Percentiles rank a stretch among this genome's conserved stretches.
phyloP scores from a whole-genome alignment of 2,329 filamentous ascomycete species.

The Myriosclerotinia scirpicola region DNA sequence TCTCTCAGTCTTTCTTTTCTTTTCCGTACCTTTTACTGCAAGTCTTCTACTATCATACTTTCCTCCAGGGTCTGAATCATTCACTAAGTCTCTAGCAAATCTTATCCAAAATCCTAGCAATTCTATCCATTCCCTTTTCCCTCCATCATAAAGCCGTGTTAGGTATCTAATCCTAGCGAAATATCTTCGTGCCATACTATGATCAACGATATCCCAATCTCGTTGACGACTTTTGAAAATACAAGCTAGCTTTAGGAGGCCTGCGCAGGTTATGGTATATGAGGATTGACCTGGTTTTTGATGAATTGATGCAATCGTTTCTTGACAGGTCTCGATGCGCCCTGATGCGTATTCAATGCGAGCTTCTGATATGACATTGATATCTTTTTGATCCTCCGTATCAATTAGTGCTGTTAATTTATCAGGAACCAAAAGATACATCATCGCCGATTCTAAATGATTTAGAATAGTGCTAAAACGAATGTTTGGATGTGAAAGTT shows the following conservation, averaged over 20 bases:
- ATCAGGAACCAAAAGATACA: background rate
- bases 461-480: background rate
- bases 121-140: slow-evolving; percentile 2
- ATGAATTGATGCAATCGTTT: background rate
- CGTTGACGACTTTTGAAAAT: background rate
- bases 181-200: background rate
- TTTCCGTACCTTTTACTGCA: background rate
- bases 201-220: background rate
- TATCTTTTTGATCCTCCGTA: background rate
- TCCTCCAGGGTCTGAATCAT: background rate
- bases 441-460: background rate
- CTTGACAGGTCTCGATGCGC: background rate
- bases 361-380: background rate
- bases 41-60: background rate
- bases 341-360: background rate
- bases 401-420: background rate
- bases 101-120: background rate
- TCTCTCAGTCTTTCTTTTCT: background rate
- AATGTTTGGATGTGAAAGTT: background rate
- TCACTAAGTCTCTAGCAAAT: background rate
- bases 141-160: background rate
- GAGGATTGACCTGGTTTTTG: background rate
- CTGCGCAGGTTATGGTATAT: background rate
- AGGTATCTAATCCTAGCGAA: background rate
- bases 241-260: background rate